phyloP scores from a whole-genome alignment of 106 monocot species.

The Triglochin maritima region DNA sequence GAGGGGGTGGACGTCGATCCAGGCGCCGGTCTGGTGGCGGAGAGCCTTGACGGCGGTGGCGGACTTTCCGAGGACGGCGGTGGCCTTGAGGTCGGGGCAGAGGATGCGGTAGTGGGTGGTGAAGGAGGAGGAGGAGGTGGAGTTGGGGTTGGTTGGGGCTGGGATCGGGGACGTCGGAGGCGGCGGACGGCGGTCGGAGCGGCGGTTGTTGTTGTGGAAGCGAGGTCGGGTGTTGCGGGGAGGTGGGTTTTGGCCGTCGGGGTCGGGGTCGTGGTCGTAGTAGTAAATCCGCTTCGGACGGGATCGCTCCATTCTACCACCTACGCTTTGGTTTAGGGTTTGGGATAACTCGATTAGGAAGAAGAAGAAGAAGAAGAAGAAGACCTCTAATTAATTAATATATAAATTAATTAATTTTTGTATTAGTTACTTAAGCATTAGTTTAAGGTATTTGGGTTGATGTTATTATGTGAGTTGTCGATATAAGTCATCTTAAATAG shows the following conservation, averaged over 20 bases:
- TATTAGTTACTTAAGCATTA: too few species aligned
- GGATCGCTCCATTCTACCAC: conserved; percentile 50
- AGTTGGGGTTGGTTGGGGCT: background rate
- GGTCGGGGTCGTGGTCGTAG: conserved; percentile 62
- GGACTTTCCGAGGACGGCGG: conserved; percentile 45
- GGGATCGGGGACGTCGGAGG: conserved; percentile 4
- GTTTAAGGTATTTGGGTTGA: too few species aligned
- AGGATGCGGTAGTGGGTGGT: conserved; percentile 80
- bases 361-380: too few species aligned
- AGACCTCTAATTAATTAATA: too few species aligned
- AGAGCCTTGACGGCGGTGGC: conserved; percentile 36
- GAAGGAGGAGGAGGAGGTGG: conserved; percentile 10
- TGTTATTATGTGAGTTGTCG: too few species aligned
- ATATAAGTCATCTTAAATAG: too few species aligned
- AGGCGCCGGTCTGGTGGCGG: conserved; percentile 58
- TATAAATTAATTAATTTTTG: too few species aligned
- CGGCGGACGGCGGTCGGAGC: conserved; percentile 12
- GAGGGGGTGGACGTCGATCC: conserved; percentile 63
- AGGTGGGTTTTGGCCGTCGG: conserved; percentile 26
- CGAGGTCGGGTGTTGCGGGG: conserved; percentile 42
- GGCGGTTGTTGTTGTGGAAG: conserved; percentile 21
- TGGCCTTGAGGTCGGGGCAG: conserved; percentile 51
- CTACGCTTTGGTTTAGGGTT: too few species aligned
- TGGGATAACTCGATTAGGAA: too few species aligned
- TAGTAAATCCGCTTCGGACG: conserved; percentile 69